Conservation (phyloP, 495 filamentous ascomycete species). For the Neurospora sp. region DNA sequence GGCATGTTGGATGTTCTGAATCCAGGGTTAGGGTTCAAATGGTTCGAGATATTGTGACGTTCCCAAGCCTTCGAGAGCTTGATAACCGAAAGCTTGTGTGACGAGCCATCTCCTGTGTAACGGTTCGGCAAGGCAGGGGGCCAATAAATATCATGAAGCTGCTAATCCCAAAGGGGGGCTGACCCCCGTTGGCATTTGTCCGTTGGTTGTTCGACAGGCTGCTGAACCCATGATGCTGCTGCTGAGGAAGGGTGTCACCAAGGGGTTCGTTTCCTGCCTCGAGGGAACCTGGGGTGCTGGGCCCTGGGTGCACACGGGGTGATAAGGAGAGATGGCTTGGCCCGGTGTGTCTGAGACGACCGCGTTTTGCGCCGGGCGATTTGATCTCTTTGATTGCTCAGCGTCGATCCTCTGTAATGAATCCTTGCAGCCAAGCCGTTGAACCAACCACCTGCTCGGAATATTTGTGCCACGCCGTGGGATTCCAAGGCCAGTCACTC, state of each 20-base stretch:
- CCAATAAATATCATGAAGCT: neutral
- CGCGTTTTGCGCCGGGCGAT: conserved; percentile 9
- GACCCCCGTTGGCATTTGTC: neutral
- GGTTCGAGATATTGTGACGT: neutral
- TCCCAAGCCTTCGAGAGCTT: neutral
- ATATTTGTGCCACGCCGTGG: neutral
- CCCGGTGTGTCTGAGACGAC: conserved; percentile 2
- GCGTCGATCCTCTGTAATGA: conserved; percentile 3
- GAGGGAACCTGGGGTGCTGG: neutral
- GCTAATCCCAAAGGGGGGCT: neutral
- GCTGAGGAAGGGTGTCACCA: neutral
- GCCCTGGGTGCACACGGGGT: neutral
- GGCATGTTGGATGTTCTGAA: neutral
- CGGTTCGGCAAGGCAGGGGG: neutral
- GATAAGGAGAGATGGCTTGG: neutral
- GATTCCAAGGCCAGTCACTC: neutral
- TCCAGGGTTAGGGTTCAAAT: neutral
- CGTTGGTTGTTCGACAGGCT: neutral
- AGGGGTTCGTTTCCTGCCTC: neutral
- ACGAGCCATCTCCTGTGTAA: neutral
- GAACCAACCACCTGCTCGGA: neutral
- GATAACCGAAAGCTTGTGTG: neutral
- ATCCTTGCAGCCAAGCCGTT: conserved; percentile 6
- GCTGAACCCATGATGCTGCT: neutral
- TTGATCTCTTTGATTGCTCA: conserved; percentile 12